Conservation (phyloP, 805 yeast genomes). For the Lipomyces starkeyi region DNA sequence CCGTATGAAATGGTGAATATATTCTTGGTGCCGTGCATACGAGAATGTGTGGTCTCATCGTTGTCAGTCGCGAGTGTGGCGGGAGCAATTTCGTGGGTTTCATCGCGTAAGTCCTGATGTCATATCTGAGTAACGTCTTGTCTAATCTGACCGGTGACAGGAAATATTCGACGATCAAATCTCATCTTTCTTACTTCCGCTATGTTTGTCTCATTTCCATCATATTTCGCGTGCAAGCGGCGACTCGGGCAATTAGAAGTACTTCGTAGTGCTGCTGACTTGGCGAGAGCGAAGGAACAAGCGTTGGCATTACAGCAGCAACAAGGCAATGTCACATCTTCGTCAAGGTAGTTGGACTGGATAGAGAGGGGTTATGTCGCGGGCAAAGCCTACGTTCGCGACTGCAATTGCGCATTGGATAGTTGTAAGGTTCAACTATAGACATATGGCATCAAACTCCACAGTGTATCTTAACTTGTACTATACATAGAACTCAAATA, state of each 20-base stretch:
- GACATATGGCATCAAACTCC: not conserved
- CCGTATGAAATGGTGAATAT: slow-evolving; percentile 27
- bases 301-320: slow-evolving; percentile 7
- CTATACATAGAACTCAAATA: not conserved
- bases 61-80: slow-evolving; percentile 15
- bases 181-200: slow-evolving; percentile 8
- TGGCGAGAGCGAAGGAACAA: slow-evolving; percentile 4
- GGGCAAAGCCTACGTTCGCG: not conserved
- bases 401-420: too few species aligned
- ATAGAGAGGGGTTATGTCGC: not conserved
- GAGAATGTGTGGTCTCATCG: slow-evolving; percentile 21
- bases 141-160: slow-evolving; percentile 4
- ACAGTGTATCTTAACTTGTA: not conserved
- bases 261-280: not conserved
- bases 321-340: not conserved
- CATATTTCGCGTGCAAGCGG: slow-evolving; percentile 14
- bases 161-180: slow-evolving; percentile 17
- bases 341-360: not conserved
- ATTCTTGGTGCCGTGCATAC: slow-evolving; percentile 24
- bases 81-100: slow-evolving; percentile 21
- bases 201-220: slow-evolving; percentile 16
- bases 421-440: too few species aligned
- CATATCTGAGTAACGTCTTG: not conserved
- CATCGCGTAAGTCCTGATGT: slow-evolving; percentile 11
- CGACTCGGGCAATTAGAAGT: slow-evolving; percentile 15